These are phyloP conservation scores for Solanum hybrid DNA, from an alignment of 305 asterid species.

Conservation along the genomic window DNA sequence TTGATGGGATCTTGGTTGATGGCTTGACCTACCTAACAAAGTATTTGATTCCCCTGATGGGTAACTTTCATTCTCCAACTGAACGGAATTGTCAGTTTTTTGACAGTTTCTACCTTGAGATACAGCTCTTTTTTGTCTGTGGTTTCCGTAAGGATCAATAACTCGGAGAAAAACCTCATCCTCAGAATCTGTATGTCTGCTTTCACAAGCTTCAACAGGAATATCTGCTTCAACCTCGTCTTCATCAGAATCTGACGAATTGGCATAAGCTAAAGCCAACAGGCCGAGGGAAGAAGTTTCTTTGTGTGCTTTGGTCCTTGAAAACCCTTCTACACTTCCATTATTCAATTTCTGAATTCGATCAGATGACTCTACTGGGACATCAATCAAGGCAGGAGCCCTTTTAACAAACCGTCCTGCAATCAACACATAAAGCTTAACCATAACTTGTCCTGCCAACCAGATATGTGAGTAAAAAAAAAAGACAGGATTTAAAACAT, in stretches of 20 bases:
- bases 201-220: conserved; percentile 23
- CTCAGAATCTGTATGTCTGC: conserved; percentile 17
- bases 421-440: conserved; percentile 14
- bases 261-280: conserved; percentile 76
- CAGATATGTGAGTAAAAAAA: background rate
- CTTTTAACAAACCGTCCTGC: conserved; percentile 36
- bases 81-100: conserved; percentile 27
- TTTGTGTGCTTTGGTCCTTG: conserved; percentile 25
- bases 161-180: conserved; percentile 20
- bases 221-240: conserved; percentile 42
- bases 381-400: conserved; percentile 30
- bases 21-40: conserved; percentile 27
- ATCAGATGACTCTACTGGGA: conserved; percentile 30
- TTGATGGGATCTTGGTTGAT: conserved; percentile 22
- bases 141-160: conserved; percentile 22
- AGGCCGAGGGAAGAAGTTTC: conserved; percentile 77
- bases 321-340: conserved; percentile 26
- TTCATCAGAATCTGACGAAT: conserved; percentile 80
- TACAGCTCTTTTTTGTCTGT: conserved; percentile 13
- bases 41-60: conserved; percentile 29
- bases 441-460: background rate
- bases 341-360: conserved; percentile 25
- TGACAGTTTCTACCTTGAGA: conserved; percentile 21
- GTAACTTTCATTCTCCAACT: conserved; percentile 19
- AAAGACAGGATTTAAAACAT: background rate